Conservation (phyloP, 2,329 filamentous ascomycete species). For the Phialophora expanda region DNA sequence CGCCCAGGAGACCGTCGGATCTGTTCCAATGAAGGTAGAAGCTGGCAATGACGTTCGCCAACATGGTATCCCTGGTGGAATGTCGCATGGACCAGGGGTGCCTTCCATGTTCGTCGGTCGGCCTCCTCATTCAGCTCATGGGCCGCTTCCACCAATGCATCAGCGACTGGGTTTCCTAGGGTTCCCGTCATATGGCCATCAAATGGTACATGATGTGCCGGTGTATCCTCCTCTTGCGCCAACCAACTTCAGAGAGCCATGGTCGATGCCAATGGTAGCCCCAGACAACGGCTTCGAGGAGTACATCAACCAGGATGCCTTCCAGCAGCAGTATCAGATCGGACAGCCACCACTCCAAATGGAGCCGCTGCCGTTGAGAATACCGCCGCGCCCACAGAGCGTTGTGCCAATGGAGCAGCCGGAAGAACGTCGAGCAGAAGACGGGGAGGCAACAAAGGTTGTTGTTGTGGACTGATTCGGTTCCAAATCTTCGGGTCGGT, state of each 20-base stretch:
- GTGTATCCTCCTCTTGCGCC: conserved; percentile 17
- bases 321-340: conserved; percentile 1
- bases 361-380: conserved; percentile 7
- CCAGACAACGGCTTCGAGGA: conserved; percentile 9
- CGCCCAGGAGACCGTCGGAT: conserved; percentile 1
- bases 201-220: conserved; percentile 9
- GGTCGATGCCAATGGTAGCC: conserved; percentile 7
- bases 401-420: conserved; percentile 13
- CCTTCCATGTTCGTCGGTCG: conserved; percentile 10
- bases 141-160: background rate
- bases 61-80: background rate
- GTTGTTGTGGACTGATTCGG: conserved; percentile 21
- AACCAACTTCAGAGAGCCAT: conserved; percentile 14
- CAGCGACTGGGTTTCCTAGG: conserved; percentile 6
- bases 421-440: background rate
- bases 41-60: background rate
- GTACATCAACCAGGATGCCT: conserved; percentile 12
- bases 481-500: background rate
- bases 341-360: background rate
- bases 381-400: conserved; percentile 24
- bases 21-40: conserved; percentile 9
- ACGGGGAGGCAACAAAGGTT: conserved; percentile 7
- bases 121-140: background rate
- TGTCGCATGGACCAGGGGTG: background rate
- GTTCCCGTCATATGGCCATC: conserved; percentile 6